phyloP scores from a whole-genome alignment of 2,329 filamentous ascomycete species.

The Pseudogymnoascus sp. region DNA sequence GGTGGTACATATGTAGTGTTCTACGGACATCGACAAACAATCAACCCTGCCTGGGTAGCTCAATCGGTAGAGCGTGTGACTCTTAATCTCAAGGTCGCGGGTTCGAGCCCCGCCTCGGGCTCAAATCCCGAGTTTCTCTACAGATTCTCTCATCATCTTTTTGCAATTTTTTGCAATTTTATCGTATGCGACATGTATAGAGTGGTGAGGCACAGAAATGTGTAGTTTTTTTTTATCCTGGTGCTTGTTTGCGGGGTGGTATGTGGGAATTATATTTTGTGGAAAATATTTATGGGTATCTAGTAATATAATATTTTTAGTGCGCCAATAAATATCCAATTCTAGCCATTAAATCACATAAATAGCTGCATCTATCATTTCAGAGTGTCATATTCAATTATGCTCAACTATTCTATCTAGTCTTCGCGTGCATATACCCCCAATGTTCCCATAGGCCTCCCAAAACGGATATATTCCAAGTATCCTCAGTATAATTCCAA shows the following conservation, averaged over 20 bases:
- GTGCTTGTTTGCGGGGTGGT: not conserved
- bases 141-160: not conserved
- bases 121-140: slow-evolving; percentile 7
- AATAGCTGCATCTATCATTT: not conserved
- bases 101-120: slow-evolving; percentile 7
- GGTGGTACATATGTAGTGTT: not conserved
- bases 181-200: not conserved
- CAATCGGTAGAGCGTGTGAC: slow-evolving; percentile 68
- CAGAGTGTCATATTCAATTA: not conserved
- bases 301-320: not conserved
- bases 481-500: slow-evolving; percentile 17
- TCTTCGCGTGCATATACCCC: not conserved
- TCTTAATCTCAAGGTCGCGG: slow-evolving; percentile 30
- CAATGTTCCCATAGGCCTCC: not conserved
- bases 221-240: not conserved
- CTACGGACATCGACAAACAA: not conserved
- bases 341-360: not conserved
- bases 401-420: not conserved
- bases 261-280: not conserved
- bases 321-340: not conserved
- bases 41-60: slow-evolving; percentile 36
- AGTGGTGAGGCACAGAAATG: not conserved
- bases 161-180: not conserved
- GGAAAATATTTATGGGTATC: too few species aligned
- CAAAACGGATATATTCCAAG: not conserved